These are phyloP conservation scores for Penicillium sp. DNA, from an alignment of 2,329 filamentous ascomycete genomes.

Conservation along the genomic window DNA sequence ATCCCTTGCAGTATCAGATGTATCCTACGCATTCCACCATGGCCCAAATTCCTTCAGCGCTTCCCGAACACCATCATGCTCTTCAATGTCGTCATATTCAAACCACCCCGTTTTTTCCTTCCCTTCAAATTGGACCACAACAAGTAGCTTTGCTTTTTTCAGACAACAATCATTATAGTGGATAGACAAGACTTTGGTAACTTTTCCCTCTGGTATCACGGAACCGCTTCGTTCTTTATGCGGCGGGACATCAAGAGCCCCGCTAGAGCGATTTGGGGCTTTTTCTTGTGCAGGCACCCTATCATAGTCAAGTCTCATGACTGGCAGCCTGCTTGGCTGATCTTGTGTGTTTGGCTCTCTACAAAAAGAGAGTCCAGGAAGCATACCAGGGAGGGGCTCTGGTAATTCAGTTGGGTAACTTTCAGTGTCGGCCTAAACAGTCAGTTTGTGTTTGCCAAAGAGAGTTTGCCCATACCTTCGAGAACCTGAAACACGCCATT, in stretches of 20 bases:
- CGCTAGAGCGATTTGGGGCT: background rate
- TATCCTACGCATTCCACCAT: background rate
- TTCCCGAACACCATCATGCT: background rate
- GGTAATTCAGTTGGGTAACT: background rate
- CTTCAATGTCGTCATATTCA: background rate
- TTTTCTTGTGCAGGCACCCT: background rate
- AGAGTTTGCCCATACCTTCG: background rate
- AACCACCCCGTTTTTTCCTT: background rate
- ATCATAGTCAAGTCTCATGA: background rate
- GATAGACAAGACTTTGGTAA: background rate
- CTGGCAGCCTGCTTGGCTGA: background rate
- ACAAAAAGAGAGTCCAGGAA: no score
- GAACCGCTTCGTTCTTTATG: background rate
- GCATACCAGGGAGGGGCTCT: no score
- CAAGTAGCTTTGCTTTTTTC: background rate
- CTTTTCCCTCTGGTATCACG: background rate
- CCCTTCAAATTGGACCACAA: background rate
- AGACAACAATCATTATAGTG: background rate
- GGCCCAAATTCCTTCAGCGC: background rate
- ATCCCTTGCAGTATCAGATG: background rate
- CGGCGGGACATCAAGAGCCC: background rate
- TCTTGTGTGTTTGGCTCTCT: background rate
- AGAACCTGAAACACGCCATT: no score
- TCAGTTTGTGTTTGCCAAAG: background rate
- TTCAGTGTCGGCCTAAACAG: background rate